Evolutionary conservation across 257 asterid species (phyloP).

Genomic region (Solanum bukasovii): DNA sequence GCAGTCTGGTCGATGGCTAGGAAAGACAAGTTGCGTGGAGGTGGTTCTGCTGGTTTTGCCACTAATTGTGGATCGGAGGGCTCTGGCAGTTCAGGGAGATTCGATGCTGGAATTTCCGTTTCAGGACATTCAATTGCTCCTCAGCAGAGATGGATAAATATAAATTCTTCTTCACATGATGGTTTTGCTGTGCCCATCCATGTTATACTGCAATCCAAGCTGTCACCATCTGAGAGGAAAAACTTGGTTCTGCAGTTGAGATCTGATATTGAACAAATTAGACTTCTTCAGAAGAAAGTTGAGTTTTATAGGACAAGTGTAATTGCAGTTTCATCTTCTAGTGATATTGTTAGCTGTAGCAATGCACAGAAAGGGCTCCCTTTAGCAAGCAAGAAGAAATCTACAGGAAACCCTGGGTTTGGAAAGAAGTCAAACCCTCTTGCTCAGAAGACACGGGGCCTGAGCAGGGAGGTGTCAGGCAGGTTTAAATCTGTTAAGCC

Average conservation of each 20-base stretch:
- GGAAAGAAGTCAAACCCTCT: constrained; percentile 20
- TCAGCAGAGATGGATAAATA: constrained; percentile 59
- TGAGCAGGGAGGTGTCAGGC: constrained; percentile 53
- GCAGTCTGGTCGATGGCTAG: constrained; percentile 28
- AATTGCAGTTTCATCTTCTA: constrained; percentile 31
- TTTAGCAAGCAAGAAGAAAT: constrained; percentile 27
- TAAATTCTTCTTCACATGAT: constrained; percentile 60
- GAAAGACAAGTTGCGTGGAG: constrained; percentile 46
- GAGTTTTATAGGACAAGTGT: constrained; percentile 36
- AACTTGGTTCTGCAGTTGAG: constrained; percentile 40
- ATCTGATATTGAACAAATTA: constrained; percentile 67
- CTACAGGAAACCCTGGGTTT: constrained; percentile 19
- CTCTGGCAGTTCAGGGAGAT: constrained; percentile 52
- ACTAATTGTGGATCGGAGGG: constrained; percentile 58
- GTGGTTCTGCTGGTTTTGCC: constrained; percentile 40
- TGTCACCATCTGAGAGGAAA: constrained; percentile 52
- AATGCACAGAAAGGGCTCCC: constrained; percentile 30
- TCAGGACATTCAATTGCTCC: constrained; percentile 33
- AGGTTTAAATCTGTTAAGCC: constrained; percentile 36
- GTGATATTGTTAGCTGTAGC: constrained; percentile 39
- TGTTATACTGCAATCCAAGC: constrained; percentile 37
- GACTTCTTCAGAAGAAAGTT: constrained; percentile 36
- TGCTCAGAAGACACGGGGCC: constrained; percentile 26
- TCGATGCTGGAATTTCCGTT: constrained; percentile 20
- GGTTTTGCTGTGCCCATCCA: constrained; percentile 69